Evolutionary conservation across 768 basidiomycete species (phyloP).

Genomic region (Chalciporus pseudorubinellus): DNA sequence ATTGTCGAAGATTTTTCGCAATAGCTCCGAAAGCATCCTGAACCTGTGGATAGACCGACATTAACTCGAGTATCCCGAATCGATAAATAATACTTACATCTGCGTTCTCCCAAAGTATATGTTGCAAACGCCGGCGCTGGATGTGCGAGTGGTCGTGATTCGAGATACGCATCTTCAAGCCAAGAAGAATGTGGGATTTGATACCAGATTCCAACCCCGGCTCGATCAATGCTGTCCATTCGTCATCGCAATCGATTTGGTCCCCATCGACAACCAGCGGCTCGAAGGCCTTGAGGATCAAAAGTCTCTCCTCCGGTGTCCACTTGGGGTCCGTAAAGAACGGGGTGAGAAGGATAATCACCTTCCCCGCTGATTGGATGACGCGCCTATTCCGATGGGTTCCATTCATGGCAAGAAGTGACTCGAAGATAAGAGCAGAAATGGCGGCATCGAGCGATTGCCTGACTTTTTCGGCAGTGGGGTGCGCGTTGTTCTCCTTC

Average conservation of each 20-base stretch:
- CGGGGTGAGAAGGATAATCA: slow-evolving; percentile 43
- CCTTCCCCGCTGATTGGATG: slow-evolving; percentile 61
- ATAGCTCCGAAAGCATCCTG: slow-evolving; percentile 44
- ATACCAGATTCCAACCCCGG: slow-evolving; percentile 59
- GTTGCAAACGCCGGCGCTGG: slow-evolving; percentile 45
- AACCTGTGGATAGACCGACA: slow-evolving; percentile 39
- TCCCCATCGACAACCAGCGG: slow-evolving; percentile 52
- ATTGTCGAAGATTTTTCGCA: slow-evolving; percentile 35
- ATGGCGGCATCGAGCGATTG: slow-evolving; percentile 68
- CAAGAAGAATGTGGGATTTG: slow-evolving; percentile 48
- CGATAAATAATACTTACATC: slow-evolving; percentile 52
- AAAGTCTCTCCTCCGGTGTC: slow-evolving; percentile 59
- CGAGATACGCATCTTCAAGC: slow-evolving; percentile 24
- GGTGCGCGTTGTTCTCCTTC: slow-evolving; percentile 33
- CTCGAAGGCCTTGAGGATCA: slow-evolving; percentile 65
- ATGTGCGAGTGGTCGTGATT: slow-evolving; percentile 5
- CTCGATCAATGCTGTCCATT: slow-evolving; percentile 48
- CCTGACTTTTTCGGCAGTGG: slow-evolving; percentile 63
- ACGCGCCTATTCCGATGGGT: slow-evolving; percentile 55
- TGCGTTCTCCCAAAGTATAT: slow-evolving; percentile 60
- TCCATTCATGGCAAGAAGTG: slow-evolving; percentile 62
- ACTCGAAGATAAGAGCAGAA: slow-evolving; percentile 66
- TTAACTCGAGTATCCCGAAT: background rate
- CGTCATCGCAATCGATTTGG: slow-evolving; percentile 21
- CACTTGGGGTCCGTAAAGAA: slow-evolving; percentile 43